These are phyloP conservation scores for Coniochaeta sp. DNA, from an alignment of 2,329 filamentous ascomycete genomes.

Conservation along the genomic window DNA sequence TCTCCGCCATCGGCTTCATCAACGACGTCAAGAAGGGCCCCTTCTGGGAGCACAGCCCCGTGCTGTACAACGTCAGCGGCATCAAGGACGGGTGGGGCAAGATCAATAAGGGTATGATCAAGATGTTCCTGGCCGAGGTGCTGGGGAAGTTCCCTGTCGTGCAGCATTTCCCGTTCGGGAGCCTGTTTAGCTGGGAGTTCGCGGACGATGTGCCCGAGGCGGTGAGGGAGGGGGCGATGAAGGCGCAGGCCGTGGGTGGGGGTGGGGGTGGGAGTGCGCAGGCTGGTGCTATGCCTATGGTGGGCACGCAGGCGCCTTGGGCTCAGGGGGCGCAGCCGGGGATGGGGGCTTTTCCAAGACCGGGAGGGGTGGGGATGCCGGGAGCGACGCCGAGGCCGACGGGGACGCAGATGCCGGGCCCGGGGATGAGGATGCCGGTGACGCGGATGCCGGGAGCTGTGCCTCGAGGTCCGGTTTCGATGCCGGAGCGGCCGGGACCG, in stretches of 20 bases:
- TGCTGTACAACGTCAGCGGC: conserved; percentile 89
- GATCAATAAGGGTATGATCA: conserved; percentile 98
- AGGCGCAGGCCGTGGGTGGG: conserved; percentile 11
- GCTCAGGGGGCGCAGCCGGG: neutral
- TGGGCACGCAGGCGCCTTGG: conserved; percentile 19
- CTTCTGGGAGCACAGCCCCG: conserved; percentile 95
- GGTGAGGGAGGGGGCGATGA: conserved; percentile 42
- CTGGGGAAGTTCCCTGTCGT: conserved; percentile 95
- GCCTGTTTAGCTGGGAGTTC: conserved; percentile 68
- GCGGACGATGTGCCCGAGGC: conserved; percentile 53
- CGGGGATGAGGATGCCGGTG: no score
- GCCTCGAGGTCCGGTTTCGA: conserved; percentile 8
- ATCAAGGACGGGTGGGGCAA: conserved; percentile 94
- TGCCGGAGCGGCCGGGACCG: neutral
- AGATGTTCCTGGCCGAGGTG: conserved; percentile 98
- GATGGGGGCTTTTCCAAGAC: neutral
- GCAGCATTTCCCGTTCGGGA: conserved; percentile 87
- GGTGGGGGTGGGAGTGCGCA: neutral
- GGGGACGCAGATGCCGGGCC: no score
- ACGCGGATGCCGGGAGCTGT: conserved; percentile 23
- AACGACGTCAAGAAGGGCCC: conserved; percentile 94
- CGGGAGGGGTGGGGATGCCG: conserved; percentile 16
- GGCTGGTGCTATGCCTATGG: neutral
- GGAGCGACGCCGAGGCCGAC: no score
- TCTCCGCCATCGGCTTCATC: conserved; percentile 92